These are phyloP conservation scores for Ruellia speciosa DNA, from an alignment of 305 asterid species.

Conservation along the genomic window DNA sequence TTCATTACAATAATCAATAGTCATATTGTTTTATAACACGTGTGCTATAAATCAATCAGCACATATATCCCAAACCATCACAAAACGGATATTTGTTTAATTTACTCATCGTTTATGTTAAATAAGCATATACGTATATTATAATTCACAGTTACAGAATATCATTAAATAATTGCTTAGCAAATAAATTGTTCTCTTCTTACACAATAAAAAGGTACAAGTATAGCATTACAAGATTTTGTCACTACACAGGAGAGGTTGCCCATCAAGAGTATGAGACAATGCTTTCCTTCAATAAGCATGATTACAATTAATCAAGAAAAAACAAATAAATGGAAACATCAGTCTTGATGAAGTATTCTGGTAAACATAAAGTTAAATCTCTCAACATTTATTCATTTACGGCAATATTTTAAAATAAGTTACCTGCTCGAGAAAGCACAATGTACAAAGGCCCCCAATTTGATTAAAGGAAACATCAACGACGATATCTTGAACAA, in stretches of 20 bases:
- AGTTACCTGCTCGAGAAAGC: conserved; percentile 92
- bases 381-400: conserved; percentile 2
- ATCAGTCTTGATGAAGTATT: conserved; percentile 3
- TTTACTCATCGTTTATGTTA: neutral
- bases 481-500: conserved; percentile 74
- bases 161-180: neutral
- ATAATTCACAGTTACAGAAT: neutral
- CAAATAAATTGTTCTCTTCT: neutral
- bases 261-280: too few relatives aligned
- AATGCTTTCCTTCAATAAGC: too few relatives aligned
- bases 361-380: neutral
- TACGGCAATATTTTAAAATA: neutral
- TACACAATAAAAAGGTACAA: neutral
- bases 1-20: neutral
- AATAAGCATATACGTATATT: conserved; percentile 1
- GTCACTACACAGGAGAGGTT: too few relatives aligned
- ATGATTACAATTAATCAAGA: too few relatives aligned
- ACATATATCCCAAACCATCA: neutral
- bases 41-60: neutral
- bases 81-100: too few relatives aligned
- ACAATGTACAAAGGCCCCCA: conserved; percentile 25
- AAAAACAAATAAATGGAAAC: too few relatives aligned
- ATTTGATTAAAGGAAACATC: conserved; percentile 80
- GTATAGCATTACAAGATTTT: too few relatives aligned
- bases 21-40: neutral